These are phyloP conservation scores for Rhypophila decipiens DNA, from an alignment of 495 filamentous ascomycete genomes.

Conservation along the genomic window DNA sequence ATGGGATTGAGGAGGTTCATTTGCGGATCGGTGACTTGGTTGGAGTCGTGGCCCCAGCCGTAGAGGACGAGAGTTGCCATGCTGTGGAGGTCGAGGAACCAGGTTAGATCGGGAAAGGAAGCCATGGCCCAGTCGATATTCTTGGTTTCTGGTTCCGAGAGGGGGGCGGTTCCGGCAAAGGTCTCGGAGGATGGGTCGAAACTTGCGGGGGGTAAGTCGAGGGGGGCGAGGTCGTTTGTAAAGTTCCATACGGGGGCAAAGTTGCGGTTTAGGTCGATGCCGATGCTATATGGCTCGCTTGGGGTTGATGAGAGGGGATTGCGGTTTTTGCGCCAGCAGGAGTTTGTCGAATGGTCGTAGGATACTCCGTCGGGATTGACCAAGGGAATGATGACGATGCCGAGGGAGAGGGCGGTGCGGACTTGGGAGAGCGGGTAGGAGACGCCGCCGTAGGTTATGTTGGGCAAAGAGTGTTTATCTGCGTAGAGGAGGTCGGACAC, in stretches of 20 bases:
- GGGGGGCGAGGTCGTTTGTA: neutral
- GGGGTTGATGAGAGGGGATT: neutral
- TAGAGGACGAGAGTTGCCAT: conserved; percentile 1
- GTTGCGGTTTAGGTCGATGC: conserved; percentile 8
- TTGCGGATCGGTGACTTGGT: neutral
- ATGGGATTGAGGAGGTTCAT: conserved; percentile 1
- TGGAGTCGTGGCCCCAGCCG: conserved; percentile 7
- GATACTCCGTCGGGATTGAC: conserved; percentile 8
- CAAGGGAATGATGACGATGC: conserved; percentile 2
- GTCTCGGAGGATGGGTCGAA: neutral
- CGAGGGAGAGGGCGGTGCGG: neutral
- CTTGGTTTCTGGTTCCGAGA: conserved; percentile 6
- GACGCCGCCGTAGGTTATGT: conserved; percentile 5
- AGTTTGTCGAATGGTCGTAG: conserved; percentile 5
- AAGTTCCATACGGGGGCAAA: conserved; percentile 6
- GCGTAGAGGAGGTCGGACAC: conserved; percentile 10
- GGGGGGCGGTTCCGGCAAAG: conserved; percentile 3
- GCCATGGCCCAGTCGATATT: conserved; percentile 7
- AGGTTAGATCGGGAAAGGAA: conserved; percentile 3
- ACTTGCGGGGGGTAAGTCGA: neutral
- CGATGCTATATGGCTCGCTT: neutral
- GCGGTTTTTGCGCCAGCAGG: conserved; percentile 10
- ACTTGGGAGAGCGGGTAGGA: neutral
- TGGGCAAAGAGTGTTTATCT: neutral
- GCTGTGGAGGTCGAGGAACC: conserved; percentile 7